Conservation (phyloP, 1,284 basidiomycete genomes). For the Testicularia cyperi region DNA sequence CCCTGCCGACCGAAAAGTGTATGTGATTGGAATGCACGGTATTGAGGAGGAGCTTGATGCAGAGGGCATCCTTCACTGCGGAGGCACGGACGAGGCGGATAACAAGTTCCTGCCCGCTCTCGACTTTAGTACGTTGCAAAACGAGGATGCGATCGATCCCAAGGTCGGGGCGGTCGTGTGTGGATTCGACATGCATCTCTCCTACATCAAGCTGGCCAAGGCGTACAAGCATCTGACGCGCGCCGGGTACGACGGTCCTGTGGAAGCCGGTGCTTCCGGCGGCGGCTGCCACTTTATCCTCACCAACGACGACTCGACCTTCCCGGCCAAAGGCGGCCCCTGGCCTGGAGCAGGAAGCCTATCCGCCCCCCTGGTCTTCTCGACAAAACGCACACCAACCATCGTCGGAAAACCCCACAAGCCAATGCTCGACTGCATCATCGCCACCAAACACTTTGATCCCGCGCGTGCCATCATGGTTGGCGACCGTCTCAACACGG, state of each 20-base stretch:
- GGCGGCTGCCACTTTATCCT: conserved; percentile 80
- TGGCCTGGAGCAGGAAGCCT: conserved; percentile 80
- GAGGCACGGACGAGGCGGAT: conserved; percentile 84
- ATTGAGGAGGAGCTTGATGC: conserved; percentile 87
- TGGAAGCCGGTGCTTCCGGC: conserved; percentile 65
- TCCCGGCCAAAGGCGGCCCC: conserved; percentile 75
- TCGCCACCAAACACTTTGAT: conserved; percentile 72
- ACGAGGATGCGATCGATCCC: conserved; percentile 67
- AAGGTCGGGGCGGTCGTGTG: conserved; percentile 85
- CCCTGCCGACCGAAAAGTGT: conserved; percentile 88
- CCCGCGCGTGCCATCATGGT: conserved; percentile 85
- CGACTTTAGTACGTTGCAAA: conserved; percentile 68
- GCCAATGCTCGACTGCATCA: conserved; percentile 92
- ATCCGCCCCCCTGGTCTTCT: conserved; percentile 76
- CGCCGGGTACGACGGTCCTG: conserved; percentile 36
- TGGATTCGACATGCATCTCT: conserved; percentile 65
- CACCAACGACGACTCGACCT: conserved; percentile 91
- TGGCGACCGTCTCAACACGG: conserved; percentile 90
- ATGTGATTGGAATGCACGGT: conserved; percentile 88
- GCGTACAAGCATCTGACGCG: conserved; percentile 80
- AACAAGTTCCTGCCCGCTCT: conserved; percentile 73
- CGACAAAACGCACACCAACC: conserved; percentile 70
- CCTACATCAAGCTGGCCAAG: conserved; percentile 88
- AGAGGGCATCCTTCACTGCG: conserved; percentile 77
- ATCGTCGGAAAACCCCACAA: conserved; percentile 87